Base-by-base conservation (phyloP, 2,329 filamentous ascomycete species). In the Aspergillus felis region DNA sequence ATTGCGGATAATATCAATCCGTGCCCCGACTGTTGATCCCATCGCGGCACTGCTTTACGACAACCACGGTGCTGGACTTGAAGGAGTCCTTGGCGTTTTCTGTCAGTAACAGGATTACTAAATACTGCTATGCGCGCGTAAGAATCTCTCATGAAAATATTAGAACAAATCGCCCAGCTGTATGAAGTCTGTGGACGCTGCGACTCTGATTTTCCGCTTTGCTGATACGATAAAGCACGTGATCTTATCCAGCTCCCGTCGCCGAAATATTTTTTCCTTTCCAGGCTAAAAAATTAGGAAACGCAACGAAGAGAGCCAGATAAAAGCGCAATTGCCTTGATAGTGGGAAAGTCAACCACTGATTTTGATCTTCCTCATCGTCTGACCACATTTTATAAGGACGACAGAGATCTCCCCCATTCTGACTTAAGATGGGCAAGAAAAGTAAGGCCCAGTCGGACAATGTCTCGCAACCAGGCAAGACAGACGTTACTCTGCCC, bases 371-470 rank as follows among this genome's bases (percentile, higher is more conserved):
- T 38, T 24, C 44, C 6, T 24, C 44, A 27, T 22, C 12, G 14
- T 2, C 24, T 47, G 24, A 47, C 24, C 17, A 7, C 20, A 25
- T 27, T 8, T 27, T 6, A 47, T 27, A 14, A 12, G 22, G 10
- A 3, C 10, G 41, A 24, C 41, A 44, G 41, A 20, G 3, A 9
- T 20, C 41, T 3, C 10, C 4, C 10, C 54, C 4, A 55, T 32
- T 32, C n/a, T 51, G 6, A 46, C 5, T 14, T 54, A 68, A 57
- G 32, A 74, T 74, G 71, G 71, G 71, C 50, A 74, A 73, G 53
- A 72, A 72, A 56, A 67, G 65, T 25, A 74, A 72, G 35, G 66
- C 66, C 1, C 66, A 69, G 52, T 65, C 70, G 38, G 65, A 60
- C 38, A 51, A 55, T 12, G 24, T 51, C 56, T 47, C 55, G 27